Percentiles rank a stretch among this genome's conserved stretches.
These are phyloP conservation scores for Fusarium sp. DNA, from an alignment of 2,329 filamentous ascomycete species.

Conservation along the genomic window DNA sequence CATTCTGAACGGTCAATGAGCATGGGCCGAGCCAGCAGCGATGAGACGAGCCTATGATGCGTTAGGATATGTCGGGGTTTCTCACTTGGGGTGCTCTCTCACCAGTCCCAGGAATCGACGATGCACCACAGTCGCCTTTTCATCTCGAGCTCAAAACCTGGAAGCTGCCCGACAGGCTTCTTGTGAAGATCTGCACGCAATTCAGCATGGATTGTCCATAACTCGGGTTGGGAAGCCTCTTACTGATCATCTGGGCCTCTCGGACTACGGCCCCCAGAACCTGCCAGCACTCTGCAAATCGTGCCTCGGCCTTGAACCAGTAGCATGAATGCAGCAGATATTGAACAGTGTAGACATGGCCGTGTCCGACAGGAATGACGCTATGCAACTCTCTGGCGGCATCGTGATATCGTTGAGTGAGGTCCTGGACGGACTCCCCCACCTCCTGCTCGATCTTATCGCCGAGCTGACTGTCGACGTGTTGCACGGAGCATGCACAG, in stretches of 20 bases:
- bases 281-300: conserved; percentile 25
- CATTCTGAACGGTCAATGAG: conserved; percentile 21
- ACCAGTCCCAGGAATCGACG: conserved; percentile 27
- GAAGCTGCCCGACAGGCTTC: neutral
- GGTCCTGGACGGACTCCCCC: conserved; percentile 7
- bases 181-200: conserved; percentile 12
- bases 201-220: rapidly evolving
- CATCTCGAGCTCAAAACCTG: conserved; percentile 21
- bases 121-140: conserved; percentile 22
- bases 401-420: conserved; percentile 18
- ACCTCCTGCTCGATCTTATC: conserved; percentile 9
- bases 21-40: conserved; percentile 15
- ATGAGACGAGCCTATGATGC: conserved; percentile 7
- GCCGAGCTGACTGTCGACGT: conserved; percentile 12
- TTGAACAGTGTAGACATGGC: conserved; percentile 15
- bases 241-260: conserved; percentile 27
- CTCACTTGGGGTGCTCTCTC: rapidly evolving
- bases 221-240: neutral
- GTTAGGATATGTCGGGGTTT: neutral
- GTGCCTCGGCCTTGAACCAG: conserved; percentile 24
- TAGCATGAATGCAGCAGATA: conserved; percentile 21
- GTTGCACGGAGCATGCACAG: conserved; percentile 25
- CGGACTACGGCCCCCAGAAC: conserved; percentile 14
- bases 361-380: conserved; percentile 19
- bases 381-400: conserved; percentile 24